phyloP scores from a whole-genome alignment of 106 monocot species.

The Vanilla planifolia region DNA sequence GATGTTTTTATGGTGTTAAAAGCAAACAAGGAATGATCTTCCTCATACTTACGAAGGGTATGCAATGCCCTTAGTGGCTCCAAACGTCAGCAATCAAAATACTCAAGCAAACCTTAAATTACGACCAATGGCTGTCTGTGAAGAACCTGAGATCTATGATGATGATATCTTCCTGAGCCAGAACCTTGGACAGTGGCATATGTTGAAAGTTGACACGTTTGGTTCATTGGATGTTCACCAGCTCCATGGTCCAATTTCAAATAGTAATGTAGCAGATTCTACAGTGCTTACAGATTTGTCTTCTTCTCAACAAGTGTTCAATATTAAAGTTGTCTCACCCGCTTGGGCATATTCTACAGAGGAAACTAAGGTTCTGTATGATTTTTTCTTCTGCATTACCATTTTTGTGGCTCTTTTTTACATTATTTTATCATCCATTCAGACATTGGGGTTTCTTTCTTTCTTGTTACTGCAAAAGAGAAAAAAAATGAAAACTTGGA shows the following conservation, averaged over 20 bases:
- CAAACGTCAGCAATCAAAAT: slow-evolving; percentile 6
- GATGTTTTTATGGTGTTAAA: slow-evolving; percentile 12
- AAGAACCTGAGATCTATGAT: background rate
- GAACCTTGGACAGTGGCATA: slow-evolving; percentile 41
- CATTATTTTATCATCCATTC: background rate
- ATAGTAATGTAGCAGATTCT: slow-evolving; percentile 14
- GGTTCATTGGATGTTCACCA: slow-evolving; percentile 16
- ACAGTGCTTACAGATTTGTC: slow-evolving; percentile 1
- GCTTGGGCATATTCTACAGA: slow-evolving; percentile 55
- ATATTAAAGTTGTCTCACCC: slow-evolving; percentile 66
- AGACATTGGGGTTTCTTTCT: too few relatives aligned
- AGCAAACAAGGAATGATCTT: slow-evolving; percentile 16
- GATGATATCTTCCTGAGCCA: slow-evolving; percentile 21
- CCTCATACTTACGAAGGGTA: slow-evolving; percentile 12
- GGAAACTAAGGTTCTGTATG: slow-evolving; percentile 61
- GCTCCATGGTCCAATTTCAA: slow-evolving; percentile 6
- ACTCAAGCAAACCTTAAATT: slow-evolving; percentile 5
- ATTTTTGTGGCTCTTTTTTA: background rate
- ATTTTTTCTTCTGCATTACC: background rate
- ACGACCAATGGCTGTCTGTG: slow-evolving; percentile 5
- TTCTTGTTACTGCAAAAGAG: too few relatives aligned
- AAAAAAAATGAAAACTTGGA: too few relatives aligned
- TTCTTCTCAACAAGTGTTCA: slow-evolving; percentile 23
- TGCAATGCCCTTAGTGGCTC: background rate
- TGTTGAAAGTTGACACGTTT: slow-evolving; percentile 23